These are phyloP conservation scores for Scutellaria barbata DNA, from an alignment of 257 asterid genomes.

Conservation along the genomic window DNA sequence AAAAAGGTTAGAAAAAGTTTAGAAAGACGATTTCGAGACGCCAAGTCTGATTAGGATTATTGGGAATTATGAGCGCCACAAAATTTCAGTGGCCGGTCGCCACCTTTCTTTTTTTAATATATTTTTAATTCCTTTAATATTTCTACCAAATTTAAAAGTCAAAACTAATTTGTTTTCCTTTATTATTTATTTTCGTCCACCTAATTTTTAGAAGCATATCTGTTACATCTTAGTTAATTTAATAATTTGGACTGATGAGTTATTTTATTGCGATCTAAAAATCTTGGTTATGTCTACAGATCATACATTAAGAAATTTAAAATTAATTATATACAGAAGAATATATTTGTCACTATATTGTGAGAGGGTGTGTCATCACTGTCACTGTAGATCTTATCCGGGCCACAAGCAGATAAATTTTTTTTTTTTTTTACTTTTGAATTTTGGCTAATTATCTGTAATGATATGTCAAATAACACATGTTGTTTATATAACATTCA, in stretches of 20 bases:
- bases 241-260: background rate
- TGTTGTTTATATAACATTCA: too few species aligned
- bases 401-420: too few species aligned
- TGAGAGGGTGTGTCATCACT: background rate
- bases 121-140: background rate
- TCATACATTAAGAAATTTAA: background rate
- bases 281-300: background rate
- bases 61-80: background rate
- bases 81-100: conserved; percentile 30
- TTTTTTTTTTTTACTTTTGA: too few species aligned
- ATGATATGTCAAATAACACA: too few species aligned
- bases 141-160: background rate
- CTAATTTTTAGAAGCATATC: background rate
- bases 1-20: background rate
- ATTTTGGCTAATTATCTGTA: too few species aligned
- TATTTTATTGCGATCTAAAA: background rate
- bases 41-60: conserved; percentile 16
- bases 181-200: background rate
- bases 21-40: conserved; percentile 34
- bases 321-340: background rate
- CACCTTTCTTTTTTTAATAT: background rate
- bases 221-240: background rate
- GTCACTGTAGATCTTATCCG: too few species aligned
- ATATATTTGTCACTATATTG: background rate
- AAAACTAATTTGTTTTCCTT: background rate